Conservation (phyloP, 495 filamentous ascomycete species). For the Neurospora tetraspora region DNA sequence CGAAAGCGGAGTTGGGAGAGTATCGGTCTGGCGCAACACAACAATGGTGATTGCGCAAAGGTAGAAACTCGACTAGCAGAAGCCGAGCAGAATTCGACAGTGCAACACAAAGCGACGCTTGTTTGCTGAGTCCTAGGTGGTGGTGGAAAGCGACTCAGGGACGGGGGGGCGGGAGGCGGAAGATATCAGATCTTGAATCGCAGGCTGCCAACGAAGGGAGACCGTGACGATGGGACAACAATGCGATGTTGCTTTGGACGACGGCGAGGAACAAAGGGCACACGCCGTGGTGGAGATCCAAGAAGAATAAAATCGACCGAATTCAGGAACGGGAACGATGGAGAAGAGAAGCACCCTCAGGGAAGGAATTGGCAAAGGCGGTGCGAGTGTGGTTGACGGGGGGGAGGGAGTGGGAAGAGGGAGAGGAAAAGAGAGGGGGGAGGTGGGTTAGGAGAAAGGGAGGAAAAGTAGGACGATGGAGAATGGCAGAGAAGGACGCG, state of each 20-base stretch:
- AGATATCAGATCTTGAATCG: background rate
- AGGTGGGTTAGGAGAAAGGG: conserved; percentile 1
- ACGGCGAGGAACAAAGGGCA: conserved; percentile 11
- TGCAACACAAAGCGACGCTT: background rate
- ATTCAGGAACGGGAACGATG: conserved; percentile 17
- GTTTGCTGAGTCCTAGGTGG: background rate
- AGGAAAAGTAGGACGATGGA: conserved; percentile 1
- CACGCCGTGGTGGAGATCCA: conserved; percentile 11
- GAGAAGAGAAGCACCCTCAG: conserved; percentile 28
- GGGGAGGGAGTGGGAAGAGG: conserved; percentile 6
- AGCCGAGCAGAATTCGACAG: background rate
- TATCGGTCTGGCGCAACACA: background rate
- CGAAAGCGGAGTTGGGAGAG: background rate
- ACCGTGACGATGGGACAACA: background rate
- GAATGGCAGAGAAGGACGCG: background rate
- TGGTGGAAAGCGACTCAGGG: background rate
- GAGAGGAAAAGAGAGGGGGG: conserved; percentile 1
- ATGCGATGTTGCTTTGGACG: conserved; percentile 6
- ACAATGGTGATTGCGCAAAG: background rate
- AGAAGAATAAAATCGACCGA: conserved; percentile 19
- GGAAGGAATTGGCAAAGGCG: conserved; percentile 27
- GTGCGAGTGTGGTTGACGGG: conserved; percentile 16
- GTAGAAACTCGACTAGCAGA: background rate
- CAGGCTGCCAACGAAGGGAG: background rate
- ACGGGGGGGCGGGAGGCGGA: background rate